A percentile compares a stretch with the other conserved stretches of the same genome.
phyloP scores from a whole-genome alignment of 108 stramenopile genomes.

The Skeletonema tropicum region DNA sequence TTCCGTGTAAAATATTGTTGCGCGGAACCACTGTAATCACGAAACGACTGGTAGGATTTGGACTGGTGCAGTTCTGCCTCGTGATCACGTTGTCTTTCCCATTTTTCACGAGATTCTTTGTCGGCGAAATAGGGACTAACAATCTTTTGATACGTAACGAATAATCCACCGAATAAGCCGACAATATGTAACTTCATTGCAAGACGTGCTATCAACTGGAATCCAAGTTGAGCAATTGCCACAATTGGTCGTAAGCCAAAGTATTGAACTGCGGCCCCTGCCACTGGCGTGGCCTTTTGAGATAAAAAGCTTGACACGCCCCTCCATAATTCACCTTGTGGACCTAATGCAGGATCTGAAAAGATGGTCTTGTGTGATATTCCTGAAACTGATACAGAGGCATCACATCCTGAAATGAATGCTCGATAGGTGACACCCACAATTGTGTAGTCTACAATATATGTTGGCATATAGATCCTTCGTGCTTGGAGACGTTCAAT shows the following conservation, averaged over 20 bases:
- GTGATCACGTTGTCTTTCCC: constrained; percentile 81
- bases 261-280: constrained; percentile 35
- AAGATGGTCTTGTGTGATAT: constrained; percentile 58
- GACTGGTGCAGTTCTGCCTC: constrained; percentile 57
- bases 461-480: constrained; percentile 85
- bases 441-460: constrained; percentile 74
- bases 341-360: constrained; percentile 3
- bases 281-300: constrained; percentile 28
- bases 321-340: not conserved
- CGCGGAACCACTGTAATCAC: constrained; percentile 57
- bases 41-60: constrained; percentile 34
- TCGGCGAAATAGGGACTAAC: constrained; percentile 74
- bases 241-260: constrained; percentile 40
- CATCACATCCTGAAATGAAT: constrained; percentile 78
- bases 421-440: constrained; percentile 74
- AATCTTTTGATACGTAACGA: constrained; percentile 79
- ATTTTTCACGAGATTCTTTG: constrained; percentile 63
- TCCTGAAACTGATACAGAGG: constrained; percentile 67
- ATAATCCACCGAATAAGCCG: constrained; percentile 56
- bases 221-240: constrained; percentile 20
- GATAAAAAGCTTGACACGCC: constrained; percentile 43
- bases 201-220: constrained; percentile 22
- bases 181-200: constrained; percentile 59
- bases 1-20: constrained; percentile 57
- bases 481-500: constrained; percentile 65